Evolutionary conservation across 179 eudicot species (phyloP), one percentile per base, ranked within the genome.

Genomic region (Silene noctiflora): DNA sequence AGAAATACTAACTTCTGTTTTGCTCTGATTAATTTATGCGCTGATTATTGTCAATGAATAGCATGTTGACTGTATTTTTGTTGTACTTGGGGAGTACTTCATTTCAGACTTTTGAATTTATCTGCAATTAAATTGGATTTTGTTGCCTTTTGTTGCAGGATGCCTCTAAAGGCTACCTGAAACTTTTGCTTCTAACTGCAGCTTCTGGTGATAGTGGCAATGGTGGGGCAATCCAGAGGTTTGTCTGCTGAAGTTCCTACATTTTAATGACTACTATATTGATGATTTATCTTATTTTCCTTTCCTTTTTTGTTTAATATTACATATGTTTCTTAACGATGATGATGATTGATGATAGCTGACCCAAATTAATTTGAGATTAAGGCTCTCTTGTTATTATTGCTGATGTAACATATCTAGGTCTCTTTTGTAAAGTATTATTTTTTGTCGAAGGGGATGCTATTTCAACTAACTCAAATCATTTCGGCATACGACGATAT

Each of bases 151-250:
- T 76, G 22, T 76, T 63, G 59, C 84, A 95, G 99, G 98, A 95
- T 88, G 92, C 99, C 69, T 80, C 95, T 24, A 93, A 84, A 82
- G 96, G 99, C 72, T 95, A 95, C 88, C 82, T 95, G 91, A 95
- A 89, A 82, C 97, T 95, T 67, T 87, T 95, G 51, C 86, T 91
- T 76, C 85, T 88, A 59, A 95, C 99, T 74, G 96, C 96, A 73
- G 89, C 92, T 80, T 90, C 97, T 24, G 97, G 96, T 75, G 91
- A 88, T 80, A 85, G 86, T 83, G 87, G 90, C 78, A 84, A 86
- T 79, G 95, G 93, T 63, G 97, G 90, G 77, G 85, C 95, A 63
- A 91, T 91, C 78, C 98, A 93, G 82, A 95, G 98, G 99, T 95
- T 76, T 22, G 76, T 83, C 79, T 4, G 39, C 29, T 21, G n/a